Base-by-base conservation (phyloP, 2,329 filamentous ascomycete genomes). In the Fusarium sambucinum region DNA sequence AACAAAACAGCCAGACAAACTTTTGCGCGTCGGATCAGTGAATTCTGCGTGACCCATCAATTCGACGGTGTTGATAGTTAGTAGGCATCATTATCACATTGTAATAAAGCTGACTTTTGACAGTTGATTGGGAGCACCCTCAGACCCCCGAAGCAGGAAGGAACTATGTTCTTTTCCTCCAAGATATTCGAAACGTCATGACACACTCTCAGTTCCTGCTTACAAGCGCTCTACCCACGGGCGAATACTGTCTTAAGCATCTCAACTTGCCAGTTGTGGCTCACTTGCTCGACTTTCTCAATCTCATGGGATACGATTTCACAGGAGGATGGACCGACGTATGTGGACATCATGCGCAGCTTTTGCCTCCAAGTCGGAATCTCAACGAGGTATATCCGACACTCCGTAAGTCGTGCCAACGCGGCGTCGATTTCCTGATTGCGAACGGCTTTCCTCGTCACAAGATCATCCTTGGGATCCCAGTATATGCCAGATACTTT, bases 261-360 rank as follows among this genome's bases (percentile, higher is more conserved):
- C 88, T 91, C 73, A 82, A 90, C 65, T 78, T 91, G 6, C 69
- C 71, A 4, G 78, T 81, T 13, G 85, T 86, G 3, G 80, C 84
- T 3, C 69, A 80, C 5, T 78, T 86, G 37, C 81, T 91, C 45
- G 88, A 91, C 74, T 81, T 86, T 71, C 79, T 91, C 63, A 90
- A 91, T 72, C 80, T 92, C 44, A 92, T 92, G 90, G 83, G 85
- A 14, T 92, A 92, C 73, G 89, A 92, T 75, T 90, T 90, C 69
- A 83, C 85, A 0, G 89, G 89, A 0, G 83, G 87, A 10, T 91
- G 89, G 89, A 84, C 83, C 3, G 76, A 81, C 23, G 83, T 85
- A 30, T 85, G 84, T 12, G 89, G 89, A 14, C 88, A 91, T 73
- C 89, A 91, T 37, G 86, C 89, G 3, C 88, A 90, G 72, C 83